phyloP scores from a whole-genome alignment of 306 rosid species.

The Ormosia emarginata region DNA sequence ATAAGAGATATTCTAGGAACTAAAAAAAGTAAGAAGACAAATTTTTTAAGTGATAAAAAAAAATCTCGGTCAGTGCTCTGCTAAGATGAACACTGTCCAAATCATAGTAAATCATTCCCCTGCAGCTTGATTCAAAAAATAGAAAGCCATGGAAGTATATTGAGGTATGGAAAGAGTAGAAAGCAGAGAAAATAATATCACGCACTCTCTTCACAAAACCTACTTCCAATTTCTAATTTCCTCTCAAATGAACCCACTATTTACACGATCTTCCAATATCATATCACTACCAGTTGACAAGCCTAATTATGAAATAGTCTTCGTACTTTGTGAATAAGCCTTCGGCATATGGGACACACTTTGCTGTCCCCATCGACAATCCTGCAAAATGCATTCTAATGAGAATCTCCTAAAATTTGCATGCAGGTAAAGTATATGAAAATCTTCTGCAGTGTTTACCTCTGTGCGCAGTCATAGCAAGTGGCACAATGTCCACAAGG shows the following conservation, averaged over 20 bases:
- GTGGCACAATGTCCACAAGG: slow-evolving; percentile 85
- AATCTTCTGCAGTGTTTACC: slow-evolving; percentile 35
- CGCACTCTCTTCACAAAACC: neutral
- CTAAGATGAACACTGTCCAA: neutral
- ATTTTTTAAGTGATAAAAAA: neutral
- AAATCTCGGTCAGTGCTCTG: neutral
- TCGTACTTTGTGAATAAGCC: slow-evolving; percentile 60
- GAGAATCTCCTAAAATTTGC: neutral
- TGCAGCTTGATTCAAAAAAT: slow-evolving; percentile 16
- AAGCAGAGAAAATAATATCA: neutral
- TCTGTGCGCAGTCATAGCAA: slow-evolving; percentile 69
- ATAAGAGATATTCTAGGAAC: too few species aligned
- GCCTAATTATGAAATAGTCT: slow-evolving; percentile 40
- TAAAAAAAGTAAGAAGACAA: neutral
- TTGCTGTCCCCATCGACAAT: slow-evolving; percentile 56
- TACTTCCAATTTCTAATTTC: neutral
- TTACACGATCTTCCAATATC: slow-evolving; percentile 6
- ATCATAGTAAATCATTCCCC: neutral
- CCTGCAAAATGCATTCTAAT: slow-evolving; percentile 42
- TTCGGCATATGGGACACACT: slow-evolving; percentile 71
- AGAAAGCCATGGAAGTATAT: neutral
- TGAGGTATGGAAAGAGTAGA: slow-evolving; percentile 3
- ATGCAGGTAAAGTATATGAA: neutral
- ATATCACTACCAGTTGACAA: neutral
- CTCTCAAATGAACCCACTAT: slow-evolving; percentile 3